Percentiles rank a stretch among this genome's conserved stretches.
phyloP scores from a whole-genome alignment of 202 grass and related monocot genomes.

The Saccharum hybrid region DNA sequence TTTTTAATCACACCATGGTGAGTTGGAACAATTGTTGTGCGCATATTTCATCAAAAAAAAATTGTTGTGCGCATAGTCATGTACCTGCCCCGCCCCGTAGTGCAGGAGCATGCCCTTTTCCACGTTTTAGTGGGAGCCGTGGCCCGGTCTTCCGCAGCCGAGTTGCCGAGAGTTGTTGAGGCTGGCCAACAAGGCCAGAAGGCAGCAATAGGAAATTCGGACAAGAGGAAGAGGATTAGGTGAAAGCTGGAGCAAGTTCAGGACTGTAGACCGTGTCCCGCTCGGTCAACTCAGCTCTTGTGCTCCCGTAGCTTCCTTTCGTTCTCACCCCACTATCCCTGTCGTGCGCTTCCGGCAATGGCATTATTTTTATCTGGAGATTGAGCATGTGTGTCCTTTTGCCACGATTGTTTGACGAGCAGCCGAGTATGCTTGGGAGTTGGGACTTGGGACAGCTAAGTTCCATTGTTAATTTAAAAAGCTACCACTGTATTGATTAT shows the following conservation, averaged over 20 bases:
- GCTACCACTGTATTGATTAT: not conserved
- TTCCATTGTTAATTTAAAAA: not conserved
- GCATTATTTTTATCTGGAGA: not conserved
- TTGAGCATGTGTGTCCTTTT: slow-evolving; percentile 9
- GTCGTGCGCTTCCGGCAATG: slow-evolving; percentile 14
- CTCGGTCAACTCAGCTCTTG: slow-evolving; percentile 33
- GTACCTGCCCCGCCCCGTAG: not conserved
- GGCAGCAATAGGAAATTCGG: not conserved
- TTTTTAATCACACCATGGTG: not conserved
- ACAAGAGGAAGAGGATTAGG: slow-evolving; percentile 27
- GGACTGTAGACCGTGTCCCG: not conserved
- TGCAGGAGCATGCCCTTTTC: slow-evolving; percentile 16
- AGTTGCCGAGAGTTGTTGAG: slow-evolving; percentile 38
- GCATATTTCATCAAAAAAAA: not conserved
- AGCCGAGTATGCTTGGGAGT: not conserved
- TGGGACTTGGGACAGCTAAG: not conserved
- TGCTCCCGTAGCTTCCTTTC: slow-evolving; percentile 31
- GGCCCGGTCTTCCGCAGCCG: not conserved
- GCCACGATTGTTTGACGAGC: slow-evolving; percentile 3
- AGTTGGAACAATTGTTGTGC: slow-evolving; percentile 6
- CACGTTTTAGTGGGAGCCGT: slow-evolving; percentile 45
- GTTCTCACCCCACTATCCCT: slow-evolving; percentile 34
- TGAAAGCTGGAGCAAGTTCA: not conserved
- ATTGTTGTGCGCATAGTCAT: not conserved
- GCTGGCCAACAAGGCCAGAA: not conserved